Percentiles rank a stretch among this genome's conserved stretches.
Evolutionary conservation across 441 rosid genomes (phyloP).

Genomic region (Macaranga tanarius): DNA sequence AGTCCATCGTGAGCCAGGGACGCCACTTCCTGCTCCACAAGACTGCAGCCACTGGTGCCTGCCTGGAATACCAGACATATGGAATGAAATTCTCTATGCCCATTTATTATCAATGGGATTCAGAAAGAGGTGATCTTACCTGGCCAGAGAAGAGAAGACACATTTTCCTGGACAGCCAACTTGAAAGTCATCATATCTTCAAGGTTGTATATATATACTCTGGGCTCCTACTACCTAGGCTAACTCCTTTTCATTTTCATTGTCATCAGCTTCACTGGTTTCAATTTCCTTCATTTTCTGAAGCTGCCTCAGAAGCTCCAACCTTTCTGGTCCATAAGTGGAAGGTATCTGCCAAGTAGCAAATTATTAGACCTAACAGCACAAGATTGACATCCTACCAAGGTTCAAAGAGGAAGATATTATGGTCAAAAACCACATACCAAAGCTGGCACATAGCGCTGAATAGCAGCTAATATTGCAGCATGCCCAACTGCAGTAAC

Average conservation of each 20-base stretch:
- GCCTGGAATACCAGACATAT: slow-evolving; percentile 70
- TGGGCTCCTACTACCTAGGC: slow-evolving; percentile 34
- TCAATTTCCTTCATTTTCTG: slow-evolving; percentile 83
- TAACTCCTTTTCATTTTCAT: slow-evolving; percentile 47
- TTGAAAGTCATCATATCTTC: slow-evolving; percentile 8
- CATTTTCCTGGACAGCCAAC: slow-evolving; percentile 7
- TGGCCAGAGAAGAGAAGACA: neutral
- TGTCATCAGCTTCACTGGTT: slow-evolving; percentile 50
- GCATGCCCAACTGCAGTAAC: slow-evolving; percentile 99
- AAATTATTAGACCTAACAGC: neutral
- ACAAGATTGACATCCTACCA: neutral
- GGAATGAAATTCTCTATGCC: slow-evolving; percentile 79
- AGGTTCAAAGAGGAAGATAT: slow-evolving; percentile 18
- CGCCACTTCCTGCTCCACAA: slow-evolving; percentile 57
- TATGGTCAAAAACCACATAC: slow-evolving; percentile 38
- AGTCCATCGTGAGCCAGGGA: slow-evolving; percentile 52
- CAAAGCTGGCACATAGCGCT: slow-evolving; percentile 88
- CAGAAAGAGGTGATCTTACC: slow-evolving; percentile 37
- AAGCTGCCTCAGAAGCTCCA: slow-evolving; percentile 89
- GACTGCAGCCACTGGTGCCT: slow-evolving; percentile 92
- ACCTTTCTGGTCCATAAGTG: slow-evolving; percentile 89
- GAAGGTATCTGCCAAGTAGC: slow-evolving; percentile 76
- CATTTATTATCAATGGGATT: slow-evolving; percentile 57
- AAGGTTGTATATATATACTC: slow-evolving; percentile 25
- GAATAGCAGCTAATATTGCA: slow-evolving; percentile 95